Percentiles rank a stretch among this genome's conserved stretches.
Conservation (phyloP, 257 asterid species). For the Nicotiana sylvestris region DNA sequence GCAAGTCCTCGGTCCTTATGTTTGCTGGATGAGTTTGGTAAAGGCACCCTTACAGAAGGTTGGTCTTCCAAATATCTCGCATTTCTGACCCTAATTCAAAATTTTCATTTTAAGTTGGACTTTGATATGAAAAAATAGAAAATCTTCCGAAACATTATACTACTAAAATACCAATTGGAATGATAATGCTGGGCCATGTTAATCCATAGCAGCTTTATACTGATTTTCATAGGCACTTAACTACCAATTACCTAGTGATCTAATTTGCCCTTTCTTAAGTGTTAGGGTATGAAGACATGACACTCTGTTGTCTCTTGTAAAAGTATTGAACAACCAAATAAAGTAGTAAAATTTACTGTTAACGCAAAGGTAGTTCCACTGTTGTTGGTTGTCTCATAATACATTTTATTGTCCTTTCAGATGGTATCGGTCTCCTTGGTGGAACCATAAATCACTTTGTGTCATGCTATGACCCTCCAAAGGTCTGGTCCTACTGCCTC, state of each 20-base stretch:
- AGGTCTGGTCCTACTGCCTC: conserved; percentile 49
- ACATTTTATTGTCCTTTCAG: conserved; percentile 37
- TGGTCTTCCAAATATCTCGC: conserved; percentile 18
- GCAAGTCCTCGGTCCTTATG: conserved; percentile 83
- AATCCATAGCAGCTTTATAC: background rate
- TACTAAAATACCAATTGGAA: background rate
- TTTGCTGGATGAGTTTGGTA: conserved; percentile 93
- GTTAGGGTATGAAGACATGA: background rate
- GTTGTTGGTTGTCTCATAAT: background rate
- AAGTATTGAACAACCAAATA: background rate
- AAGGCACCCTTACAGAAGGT: conserved; percentile 98
- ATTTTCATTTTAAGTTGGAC: background rate
- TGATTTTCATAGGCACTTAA: background rate
- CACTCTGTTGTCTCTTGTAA: background rate
- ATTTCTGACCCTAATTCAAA: background rate
- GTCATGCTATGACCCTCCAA: conserved; percentile 71
- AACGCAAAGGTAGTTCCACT: background rate
- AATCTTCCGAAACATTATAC: background rate
- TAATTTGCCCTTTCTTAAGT: background rate
- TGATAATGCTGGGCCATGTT: background rate
- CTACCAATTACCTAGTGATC: background rate
- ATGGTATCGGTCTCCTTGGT: conserved; percentile 96
- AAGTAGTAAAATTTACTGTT: background rate
- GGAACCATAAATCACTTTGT: conserved; percentile 87
- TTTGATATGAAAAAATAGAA: background rate